Conservation (phyloP, 129 eudicot genomes). For the Ambrosia artemisiifolia region DNA sequence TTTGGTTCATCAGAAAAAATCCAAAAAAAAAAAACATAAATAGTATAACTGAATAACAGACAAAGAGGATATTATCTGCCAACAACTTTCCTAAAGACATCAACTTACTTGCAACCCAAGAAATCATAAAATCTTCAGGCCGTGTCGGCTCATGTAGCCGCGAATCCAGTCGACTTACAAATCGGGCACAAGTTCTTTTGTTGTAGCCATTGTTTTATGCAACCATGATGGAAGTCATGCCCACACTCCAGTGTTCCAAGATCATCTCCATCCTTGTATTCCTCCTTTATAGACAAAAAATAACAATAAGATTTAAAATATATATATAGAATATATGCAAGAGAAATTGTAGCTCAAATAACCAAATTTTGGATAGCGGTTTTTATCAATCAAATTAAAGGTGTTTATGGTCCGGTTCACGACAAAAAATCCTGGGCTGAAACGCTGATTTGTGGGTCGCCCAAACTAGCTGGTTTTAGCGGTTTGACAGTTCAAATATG, state of each 20-base stretch:
- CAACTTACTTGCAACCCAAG: conserved; percentile 14
- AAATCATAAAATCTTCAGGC: neutral
- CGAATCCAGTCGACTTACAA: conserved; percentile 67
- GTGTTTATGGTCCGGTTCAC: too few species aligned
- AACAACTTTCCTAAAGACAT: conserved; percentile 16
- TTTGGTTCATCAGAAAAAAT: conserved; percentile 13
- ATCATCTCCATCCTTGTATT: conserved; percentile 55
- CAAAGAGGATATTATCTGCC: conserved; percentile 22
- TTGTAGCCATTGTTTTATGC: conserved; percentile 79
- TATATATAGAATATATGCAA: neutral
- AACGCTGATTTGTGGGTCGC: too few species aligned
- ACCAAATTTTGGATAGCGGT: too few species aligned
- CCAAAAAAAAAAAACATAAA: conserved; percentile 21
- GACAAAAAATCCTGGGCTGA: too few species aligned
- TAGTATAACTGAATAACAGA: conserved; percentile 13
- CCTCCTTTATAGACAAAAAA: conserved; percentile 44
- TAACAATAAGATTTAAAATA: neutral
- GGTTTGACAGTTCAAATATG: too few species aligned
- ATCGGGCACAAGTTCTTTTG: conserved; percentile 86
- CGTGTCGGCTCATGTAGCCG: conserved; percentile 14
- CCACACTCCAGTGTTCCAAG: conserved; percentile 72
- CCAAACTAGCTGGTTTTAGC: too few species aligned
- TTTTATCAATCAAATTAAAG: too few species aligned
- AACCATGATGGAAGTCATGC: conserved; percentile 65
- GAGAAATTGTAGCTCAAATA: too few species aligned